Evolutionary conservation across 257 asterid species (phyloP), one percentile per base, ranked within the genome.

Genomic region (Ocimum tenuiflorum): DNA sequence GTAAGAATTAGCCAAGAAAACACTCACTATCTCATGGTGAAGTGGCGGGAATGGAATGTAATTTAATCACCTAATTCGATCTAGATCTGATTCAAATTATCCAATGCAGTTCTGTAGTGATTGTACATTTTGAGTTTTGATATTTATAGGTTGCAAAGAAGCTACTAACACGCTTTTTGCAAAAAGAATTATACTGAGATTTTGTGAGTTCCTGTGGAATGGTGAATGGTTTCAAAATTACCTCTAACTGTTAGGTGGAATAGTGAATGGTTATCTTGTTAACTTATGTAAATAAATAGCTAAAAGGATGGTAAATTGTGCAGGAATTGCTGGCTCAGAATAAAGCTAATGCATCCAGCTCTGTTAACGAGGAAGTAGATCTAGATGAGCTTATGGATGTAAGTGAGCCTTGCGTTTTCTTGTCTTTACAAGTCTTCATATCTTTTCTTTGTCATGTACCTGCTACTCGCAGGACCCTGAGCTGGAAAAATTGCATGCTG

Each of bases 331-430:
- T 80, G 63, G 79, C 82, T 36, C 91, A 86, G 66, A 96, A 73
- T 71, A 88, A 86, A 76, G 81, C 78, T 4, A 79, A 77, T 14
- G 76, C 86, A 49, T 82, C 91, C 7, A 67, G 80, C 62, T 81
- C 89, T 55, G 81, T 52, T 68, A 63, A 88, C 50, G 65, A 88
- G 61, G 97, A 90, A 73, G 78, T 90, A 45, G 99, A 94, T 82
- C 85, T 94, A 45, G 99, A 94, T 80, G 97, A 94, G 55, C 77
- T 90, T 71, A 90, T 94, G 96, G 97, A 94, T 73, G 97, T 94
- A 74, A 84, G 99, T 62, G 63, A 68, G 70, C 43, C 15, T 22
- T 66, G 31, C 42, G 69, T 63, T 46, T 13, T 47, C 7, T 4
- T 63, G 18, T 46, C 31, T 42, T 22, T 31, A 24, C 39, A 20